A percentile compares a stretch with the other conserved stretches of the same genome.
These are phyloP conservation scores for Sarocladium strictum DNA, from an alignment of 2,329 filamentous ascomycete genomes.

Conservation along the genomic window DNA sequence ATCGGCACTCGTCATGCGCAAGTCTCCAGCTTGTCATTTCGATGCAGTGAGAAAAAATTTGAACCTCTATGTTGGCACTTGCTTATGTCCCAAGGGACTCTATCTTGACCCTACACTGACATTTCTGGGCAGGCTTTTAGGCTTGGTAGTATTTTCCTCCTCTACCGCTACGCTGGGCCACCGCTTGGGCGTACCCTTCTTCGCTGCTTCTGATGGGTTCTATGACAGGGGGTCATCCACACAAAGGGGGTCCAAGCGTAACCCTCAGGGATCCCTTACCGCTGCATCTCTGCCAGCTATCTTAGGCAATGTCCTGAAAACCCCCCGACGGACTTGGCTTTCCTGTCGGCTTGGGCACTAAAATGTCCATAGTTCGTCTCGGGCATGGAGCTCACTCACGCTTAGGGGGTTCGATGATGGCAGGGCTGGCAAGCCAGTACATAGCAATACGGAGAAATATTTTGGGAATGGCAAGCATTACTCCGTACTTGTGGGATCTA, in stretches of 20 bases:
- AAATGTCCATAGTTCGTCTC: not conserved
- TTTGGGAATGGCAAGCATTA: too few species aligned
- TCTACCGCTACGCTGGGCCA: not conserved
- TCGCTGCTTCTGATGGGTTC: constrained; percentile 5
- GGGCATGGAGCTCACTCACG: not conserved
- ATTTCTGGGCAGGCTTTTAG: too few species aligned
- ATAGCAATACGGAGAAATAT: too few species aligned
- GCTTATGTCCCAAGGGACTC: too few species aligned
- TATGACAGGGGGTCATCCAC: constrained; percentile 1
- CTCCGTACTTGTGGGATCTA: too few species aligned
- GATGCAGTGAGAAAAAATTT: too few species aligned
- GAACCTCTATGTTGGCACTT: too few species aligned
- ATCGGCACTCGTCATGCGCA: not conserved
- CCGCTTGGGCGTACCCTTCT: not conserved
- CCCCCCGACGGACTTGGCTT: not conserved
- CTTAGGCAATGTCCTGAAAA: not conserved
- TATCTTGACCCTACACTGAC: too few species aligned
- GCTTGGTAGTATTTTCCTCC: too few species aligned
- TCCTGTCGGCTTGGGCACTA: not conserved
- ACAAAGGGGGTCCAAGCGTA: not conserved
- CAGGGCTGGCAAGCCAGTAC: too few species aligned
- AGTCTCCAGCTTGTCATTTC: not conserved
- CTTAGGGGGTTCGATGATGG: not conserved
- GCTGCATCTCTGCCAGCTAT: not conserved
- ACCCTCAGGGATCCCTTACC: not conserved